Evolutionary conservation across 2,329 filamentous ascomycete genomes (phyloP).

Genomic region (Dichotomopilus funicola): DNA sequence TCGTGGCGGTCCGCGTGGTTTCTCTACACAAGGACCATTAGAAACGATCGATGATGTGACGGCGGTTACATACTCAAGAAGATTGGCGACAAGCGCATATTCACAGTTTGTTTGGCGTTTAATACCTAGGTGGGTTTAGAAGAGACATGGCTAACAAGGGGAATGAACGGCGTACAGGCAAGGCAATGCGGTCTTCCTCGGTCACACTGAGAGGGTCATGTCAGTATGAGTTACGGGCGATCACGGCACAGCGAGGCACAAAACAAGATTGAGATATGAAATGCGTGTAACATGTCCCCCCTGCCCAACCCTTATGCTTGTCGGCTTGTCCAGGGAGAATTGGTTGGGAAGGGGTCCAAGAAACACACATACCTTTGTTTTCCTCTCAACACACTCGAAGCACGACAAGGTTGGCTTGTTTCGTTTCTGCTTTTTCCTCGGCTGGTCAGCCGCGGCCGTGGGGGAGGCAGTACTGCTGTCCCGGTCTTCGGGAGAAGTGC

Average conservation of each 20-base stretch:
- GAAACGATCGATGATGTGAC: not conserved
- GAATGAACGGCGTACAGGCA: constrained; percentile 45
- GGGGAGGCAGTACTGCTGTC: constrained; percentile 25
- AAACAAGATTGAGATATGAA: too few relatives aligned
- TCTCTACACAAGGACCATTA: constrained; percentile 37
- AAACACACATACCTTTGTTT: constrained; percentile 59
- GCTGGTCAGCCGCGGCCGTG: constrained; percentile 28
- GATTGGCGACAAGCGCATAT: constrained; percentile 70
- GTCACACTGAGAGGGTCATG: constrained; percentile 53
- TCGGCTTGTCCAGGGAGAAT: too few relatives aligned
- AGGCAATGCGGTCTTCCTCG: constrained; percentile 63
- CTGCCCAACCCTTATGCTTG: not conserved
- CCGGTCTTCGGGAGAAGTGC: constrained; percentile 15
- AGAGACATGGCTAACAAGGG: constrained; percentile 7
- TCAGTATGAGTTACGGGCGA: constrained; percentile 7
- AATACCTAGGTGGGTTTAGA: constrained; percentile 45
- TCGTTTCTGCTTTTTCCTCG: constrained; percentile 69
- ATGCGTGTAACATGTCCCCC: too few relatives aligned
- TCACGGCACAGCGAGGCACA: not conserved
- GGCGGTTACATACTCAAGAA: constrained; percentile 57
- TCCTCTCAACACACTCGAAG: constrained; percentile 72
- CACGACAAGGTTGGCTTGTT: constrained; percentile 80
- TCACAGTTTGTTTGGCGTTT: constrained; percentile 70
- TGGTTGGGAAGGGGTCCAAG: not conserved
- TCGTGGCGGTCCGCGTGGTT: constrained; percentile 47